Evolutionary conservation across 257 asterid genomes (phyloP), one percentile per base, ranked within the genome.

Genomic region (Avicennia marina): DNA sequence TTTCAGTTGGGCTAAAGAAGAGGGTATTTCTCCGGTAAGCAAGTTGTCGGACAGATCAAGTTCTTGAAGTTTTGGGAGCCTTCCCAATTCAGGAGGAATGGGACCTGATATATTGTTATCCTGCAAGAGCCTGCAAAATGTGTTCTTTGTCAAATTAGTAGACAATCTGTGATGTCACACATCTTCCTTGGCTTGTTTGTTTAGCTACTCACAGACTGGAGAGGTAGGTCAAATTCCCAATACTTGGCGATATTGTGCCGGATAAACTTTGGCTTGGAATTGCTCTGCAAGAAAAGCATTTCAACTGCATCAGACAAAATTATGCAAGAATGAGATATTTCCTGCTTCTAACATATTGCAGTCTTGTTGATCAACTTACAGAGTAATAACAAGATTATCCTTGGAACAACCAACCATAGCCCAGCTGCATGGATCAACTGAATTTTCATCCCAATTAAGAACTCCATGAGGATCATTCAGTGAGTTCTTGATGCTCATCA

Each of bases 381-480:
- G 66, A 72, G 73, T 50, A 57, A 56, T 57, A 53, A 88, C 98
- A 31, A 62, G 64, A 20, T 31, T 39, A n/a, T 91, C 97, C 53
- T 39, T 73, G 20, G 95, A 72, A 63, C 98, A 91, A 49, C 74
- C 53, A 58, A 93, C 75, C 89, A 84, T 77, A 56, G 83, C 48
- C 97, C 97, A 93, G 7, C 84, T 85, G 78, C 98, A 91, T 46
- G 98, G 98, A 80, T 88, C 97, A 69, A 88, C 98, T 24, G 88
- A 70, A 65, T 72, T 82, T 56, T 64, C 81, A 67, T 91, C 98
- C 95, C 95, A 88, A 11, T 81, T 85, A 12, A 91, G 69, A 58
- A 86, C 94, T 43, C 75, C 82, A 42, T 72, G 82, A 47, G 95
- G 89, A 70, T 91, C 97, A 72, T 55, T 56, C 52, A 91, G 56